These are phyloP conservation scores for Rubia balearica DNA, from an alignment of 305 asterid genomes.

Conservation along the genomic window DNA sequence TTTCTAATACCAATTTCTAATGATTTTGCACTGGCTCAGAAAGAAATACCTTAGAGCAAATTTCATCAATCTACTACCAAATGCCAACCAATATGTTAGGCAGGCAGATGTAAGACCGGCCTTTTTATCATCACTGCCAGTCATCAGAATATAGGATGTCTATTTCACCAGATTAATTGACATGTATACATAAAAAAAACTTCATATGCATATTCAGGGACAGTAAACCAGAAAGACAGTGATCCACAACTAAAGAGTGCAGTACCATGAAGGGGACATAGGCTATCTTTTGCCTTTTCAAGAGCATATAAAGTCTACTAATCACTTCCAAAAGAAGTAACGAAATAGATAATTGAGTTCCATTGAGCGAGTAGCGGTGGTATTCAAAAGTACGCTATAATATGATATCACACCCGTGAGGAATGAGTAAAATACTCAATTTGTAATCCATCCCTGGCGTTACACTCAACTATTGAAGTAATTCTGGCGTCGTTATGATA, in stretches of 20 bases:
- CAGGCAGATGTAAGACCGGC: conserved; percentile 90
- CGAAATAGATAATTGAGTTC: not conserved
- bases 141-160: conserved; percentile 15
- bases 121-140: conserved; percentile 82
- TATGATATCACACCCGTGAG: too few relatives aligned
- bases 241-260: not conserved
- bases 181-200: not conserved
- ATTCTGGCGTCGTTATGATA: not conserved
- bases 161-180: not conserved
- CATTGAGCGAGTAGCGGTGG: not conserved
- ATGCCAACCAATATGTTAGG: conserved; percentile 42
- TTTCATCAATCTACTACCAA: conserved; percentile 63
- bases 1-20: not conserved
- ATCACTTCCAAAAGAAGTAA: not conserved
- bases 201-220: not conserved
- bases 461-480: not conserved
- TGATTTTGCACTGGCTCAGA: conserved; percentile 49
- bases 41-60: conserved; percentile 35
- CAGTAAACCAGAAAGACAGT: not conserved
- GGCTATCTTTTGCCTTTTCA: not conserved
- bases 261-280: not conserved
- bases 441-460: not conserved
- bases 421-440: not conserved
- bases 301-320: too few relatives aligned
- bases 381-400: too few relatives aligned